Percentiles rank a stretch among this genome's conserved stretches.
Evolutionary conservation across 306 rosid species (phyloP).

Genomic region (Cucurbita pepo): DNA sequence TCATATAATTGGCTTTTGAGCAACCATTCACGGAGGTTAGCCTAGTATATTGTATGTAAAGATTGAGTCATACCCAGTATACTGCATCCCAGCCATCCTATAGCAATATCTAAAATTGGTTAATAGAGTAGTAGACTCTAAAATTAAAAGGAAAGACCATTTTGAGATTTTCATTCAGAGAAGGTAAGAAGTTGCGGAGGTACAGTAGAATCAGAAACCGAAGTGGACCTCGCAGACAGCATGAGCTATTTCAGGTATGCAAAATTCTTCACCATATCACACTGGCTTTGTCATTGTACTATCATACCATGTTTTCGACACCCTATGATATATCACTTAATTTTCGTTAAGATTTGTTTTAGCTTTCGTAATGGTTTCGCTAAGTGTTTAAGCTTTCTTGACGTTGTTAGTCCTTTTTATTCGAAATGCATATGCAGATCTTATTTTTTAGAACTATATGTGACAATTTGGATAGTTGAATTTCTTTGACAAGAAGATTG

Average conservation of each 20-base stretch:
- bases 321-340: background rate
- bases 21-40: conserved; percentile 24
- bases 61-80: conserved; percentile 9
- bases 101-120: conserved; percentile 16
- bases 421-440: background rate
- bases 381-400: background rate
- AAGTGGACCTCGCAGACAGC: conserved; percentile 17
- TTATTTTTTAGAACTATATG: background rate
- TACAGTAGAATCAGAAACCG: conserved; percentile 16
- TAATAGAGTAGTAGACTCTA: conserved; percentile 21
- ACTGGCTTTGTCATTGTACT: background rate
- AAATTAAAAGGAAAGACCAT: conserved; percentile 2
- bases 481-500: background rate
- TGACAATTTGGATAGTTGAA: background rate
- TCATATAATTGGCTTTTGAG: conserved; percentile 1
- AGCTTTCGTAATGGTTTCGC: background rate
- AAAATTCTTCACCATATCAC: background rate
- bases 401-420: background rate
- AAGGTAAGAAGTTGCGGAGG: conserved; percentile 19
- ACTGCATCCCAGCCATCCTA: conserved; percentile 21
- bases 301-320: background rate
- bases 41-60: conserved; percentile 17
- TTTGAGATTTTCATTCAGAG: conserved; percentile 15
- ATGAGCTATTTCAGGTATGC: conserved; percentile 29
- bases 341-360: background rate